phyloP scores from a whole-genome alignment of 78 protist species.

The Salpingoeca rosetta region DNA sequence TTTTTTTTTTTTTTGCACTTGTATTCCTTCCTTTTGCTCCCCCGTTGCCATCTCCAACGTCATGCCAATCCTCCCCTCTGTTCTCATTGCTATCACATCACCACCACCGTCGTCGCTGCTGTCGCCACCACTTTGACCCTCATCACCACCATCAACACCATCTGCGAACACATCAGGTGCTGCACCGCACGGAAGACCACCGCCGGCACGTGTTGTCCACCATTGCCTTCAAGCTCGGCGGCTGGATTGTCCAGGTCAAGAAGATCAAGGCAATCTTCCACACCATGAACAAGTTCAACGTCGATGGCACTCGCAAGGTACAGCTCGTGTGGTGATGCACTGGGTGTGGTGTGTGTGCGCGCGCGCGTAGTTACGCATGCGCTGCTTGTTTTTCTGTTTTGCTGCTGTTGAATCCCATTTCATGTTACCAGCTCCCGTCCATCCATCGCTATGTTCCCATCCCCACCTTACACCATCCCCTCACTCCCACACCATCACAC shows the following conservation, averaged over 20 bases:
- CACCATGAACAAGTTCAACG: slow-evolving; percentile 78
- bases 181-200: slow-evolving; percentile 44
- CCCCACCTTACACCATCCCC: too few relatives aligned
- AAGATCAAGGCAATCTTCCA: slow-evolving; percentile 79
- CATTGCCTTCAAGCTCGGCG: slow-evolving; percentile 17
- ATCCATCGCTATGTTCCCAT: too few relatives aligned
- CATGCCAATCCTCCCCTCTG: neutral
- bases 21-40: neutral
- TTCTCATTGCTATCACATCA: neutral
- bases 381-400: too few relatives aligned
- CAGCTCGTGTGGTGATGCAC: slow-evolving; percentile 81
- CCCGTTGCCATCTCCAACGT: neutral
- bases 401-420: too few relatives aligned
- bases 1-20: neutral
- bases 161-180: too few relatives aligned
- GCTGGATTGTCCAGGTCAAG: slow-evolving; percentile 42
- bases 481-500: too few relatives aligned
- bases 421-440: too few relatives aligned
- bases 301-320: slow-evolving; percentile 49
- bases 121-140: too few relatives aligned
- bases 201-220: slow-evolving; percentile 27
- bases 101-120: too few relatives aligned
- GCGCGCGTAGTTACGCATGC: too few relatives aligned
- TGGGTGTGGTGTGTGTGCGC: slow-evolving; percentile 88
- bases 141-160: too few relatives aligned